A percentile compares a stretch with the other conserved stretches of the same genome.
Evolutionary conservation across 768 basidiomycete genomes (phyloP).

Genomic region (Leccinellum luteum): DNA sequence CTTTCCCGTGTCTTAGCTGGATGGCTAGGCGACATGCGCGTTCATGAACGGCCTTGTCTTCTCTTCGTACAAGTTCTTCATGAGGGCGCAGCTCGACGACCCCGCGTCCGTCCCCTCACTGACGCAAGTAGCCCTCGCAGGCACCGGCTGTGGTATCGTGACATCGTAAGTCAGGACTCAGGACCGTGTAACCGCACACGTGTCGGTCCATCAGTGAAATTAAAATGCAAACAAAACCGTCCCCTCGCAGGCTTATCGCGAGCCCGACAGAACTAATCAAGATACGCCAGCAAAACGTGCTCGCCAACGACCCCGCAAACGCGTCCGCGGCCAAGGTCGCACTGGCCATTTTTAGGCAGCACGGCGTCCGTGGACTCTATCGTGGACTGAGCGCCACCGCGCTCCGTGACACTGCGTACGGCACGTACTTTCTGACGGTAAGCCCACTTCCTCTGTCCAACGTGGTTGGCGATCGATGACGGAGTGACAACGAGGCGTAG

Average conservation of each 20-base stretch:
- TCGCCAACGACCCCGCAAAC: constrained; percentile 30
- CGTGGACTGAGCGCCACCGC: constrained; percentile 74
- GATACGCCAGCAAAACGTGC: constrained; percentile 71
- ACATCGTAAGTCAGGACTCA: constrained; percentile 57
- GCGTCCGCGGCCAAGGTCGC: constrained; percentile 55
- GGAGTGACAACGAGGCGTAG: constrained; percentile 27
- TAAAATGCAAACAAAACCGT: neutral
- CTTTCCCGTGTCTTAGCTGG: neutral
- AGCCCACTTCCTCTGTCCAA: constrained; percentile 18
- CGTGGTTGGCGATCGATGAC: constrained; percentile 2
- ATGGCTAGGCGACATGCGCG: constrained; percentile 58
- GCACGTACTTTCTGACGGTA: constrained; percentile 80
- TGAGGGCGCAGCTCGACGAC: constrained; percentile 59
- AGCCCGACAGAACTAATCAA: constrained; percentile 88
- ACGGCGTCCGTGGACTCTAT: constrained; percentile 68
- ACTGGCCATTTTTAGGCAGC: constrained; percentile 47
- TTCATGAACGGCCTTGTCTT: constrained; percentile 87
- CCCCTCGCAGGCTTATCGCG: constrained; percentile 55
- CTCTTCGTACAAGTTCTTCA: constrained; percentile 76
- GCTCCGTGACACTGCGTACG: constrained; percentile 77
- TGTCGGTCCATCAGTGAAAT: neutral
- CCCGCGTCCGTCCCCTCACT: constrained; percentile 56
- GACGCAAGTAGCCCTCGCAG: constrained; percentile 71
- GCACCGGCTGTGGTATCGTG: constrained; percentile 74
- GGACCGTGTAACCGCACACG: constrained; percentile 4